phyloP scores from a whole-genome alignment of 352 stramenopile genomes.

The Globisporangium ultimum region DNA sequence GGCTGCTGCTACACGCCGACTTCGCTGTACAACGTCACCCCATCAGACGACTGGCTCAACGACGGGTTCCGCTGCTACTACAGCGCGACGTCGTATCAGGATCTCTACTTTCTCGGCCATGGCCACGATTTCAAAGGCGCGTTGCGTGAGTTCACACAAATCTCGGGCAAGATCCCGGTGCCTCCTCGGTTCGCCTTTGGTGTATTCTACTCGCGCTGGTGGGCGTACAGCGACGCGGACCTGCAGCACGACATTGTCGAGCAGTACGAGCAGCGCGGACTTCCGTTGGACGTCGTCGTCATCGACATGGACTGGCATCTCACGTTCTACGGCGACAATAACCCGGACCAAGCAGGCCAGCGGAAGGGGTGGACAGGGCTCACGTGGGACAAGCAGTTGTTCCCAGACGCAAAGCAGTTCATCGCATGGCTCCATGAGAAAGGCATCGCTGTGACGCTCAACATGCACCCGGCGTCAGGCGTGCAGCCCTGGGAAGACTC shows the following conservation, averaged over 20 bases:
- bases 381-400: slow-evolving; percentile 46
- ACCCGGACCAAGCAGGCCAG: slow-evolving; percentile 23
- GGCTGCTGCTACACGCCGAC: slow-evolving; percentile 26
- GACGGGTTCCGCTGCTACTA: slow-evolving; percentile 31
- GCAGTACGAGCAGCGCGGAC: slow-evolving; percentile 22
- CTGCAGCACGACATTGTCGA: slow-evolving; percentile 27
- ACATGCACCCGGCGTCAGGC: slow-evolving; percentile 49
- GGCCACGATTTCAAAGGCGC: slow-evolving; percentile 35
- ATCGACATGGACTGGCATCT: slow-evolving; percentile 68
- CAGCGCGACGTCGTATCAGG: slow-evolving; percentile 24
- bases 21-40: neutral
- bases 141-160: slow-evolving; percentile 32
- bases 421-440: slow-evolving; percentile 26
- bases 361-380: slow-evolving; percentile 42
- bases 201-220: slow-evolving; percentile 52
- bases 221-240: slow-evolving; percentile 36
- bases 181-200: slow-evolving; percentile 31
- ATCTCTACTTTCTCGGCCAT: slow-evolving; percentile 51
- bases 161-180: slow-evolving; percentile 34
- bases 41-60: neutral
- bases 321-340: slow-evolving; percentile 37
- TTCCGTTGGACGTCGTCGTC: slow-evolving; percentile 52
- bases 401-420: slow-evolving; percentile 33
- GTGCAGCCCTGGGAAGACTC: slow-evolving; percentile 38
- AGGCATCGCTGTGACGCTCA: slow-evolving; percentile 32